Evolutionary conservation across 805 yeast species (phyloP), one percentile per base, ranked within the genome.

Genomic region (Wickerhamomyces alni): DNA sequence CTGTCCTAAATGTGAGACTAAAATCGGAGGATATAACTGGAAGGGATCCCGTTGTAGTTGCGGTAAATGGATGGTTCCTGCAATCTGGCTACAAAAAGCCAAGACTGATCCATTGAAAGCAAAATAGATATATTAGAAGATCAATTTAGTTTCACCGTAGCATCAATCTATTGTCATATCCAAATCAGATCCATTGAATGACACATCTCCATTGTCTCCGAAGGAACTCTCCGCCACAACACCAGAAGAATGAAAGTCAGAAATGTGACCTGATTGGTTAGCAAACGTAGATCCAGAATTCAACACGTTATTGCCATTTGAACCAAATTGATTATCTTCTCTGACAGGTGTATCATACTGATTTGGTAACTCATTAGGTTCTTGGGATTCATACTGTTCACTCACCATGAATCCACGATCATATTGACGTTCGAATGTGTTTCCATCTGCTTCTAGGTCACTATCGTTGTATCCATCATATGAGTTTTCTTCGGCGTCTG

Each of bases 61-160:
- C 61, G 97, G 97, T 3, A 78, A 77, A 51, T 93, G 99, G 99
- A 81, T 91, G 70, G 74, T 87, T 9, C 99, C 99, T 0, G 94
- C 95, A 1, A 72, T 93, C 43, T 87, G 85, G 58, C 61, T 93
- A 40, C 88, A 81, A 58, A 68, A 80, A 22, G 82, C 88, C 7
- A 85, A 86, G 57, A 91, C 87, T 5, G 97, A 91, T 57, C 76
- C 77, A 43, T 32, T 46, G 16, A 48, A 47, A 27, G 31, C 30
- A 12, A 11, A 21, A 37, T 19, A 18, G 19, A 12, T 13, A 25
- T 11, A 5, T 11, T 10, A 35, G 19, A 26, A 34, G 27, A 24
- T 35, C 19, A 17, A 17, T 18, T 35, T 29, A 15, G 13, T 11
- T 34, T 17, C 19, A 18, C 6, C 5, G 30, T 30, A 16, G 19